A percentile compares a stretch with the other conserved stretches of the same genome.
Evolutionary conservation across 2,329 filamentous ascomycete species (phyloP).

Genomic region (Penicillium sp.): DNA sequence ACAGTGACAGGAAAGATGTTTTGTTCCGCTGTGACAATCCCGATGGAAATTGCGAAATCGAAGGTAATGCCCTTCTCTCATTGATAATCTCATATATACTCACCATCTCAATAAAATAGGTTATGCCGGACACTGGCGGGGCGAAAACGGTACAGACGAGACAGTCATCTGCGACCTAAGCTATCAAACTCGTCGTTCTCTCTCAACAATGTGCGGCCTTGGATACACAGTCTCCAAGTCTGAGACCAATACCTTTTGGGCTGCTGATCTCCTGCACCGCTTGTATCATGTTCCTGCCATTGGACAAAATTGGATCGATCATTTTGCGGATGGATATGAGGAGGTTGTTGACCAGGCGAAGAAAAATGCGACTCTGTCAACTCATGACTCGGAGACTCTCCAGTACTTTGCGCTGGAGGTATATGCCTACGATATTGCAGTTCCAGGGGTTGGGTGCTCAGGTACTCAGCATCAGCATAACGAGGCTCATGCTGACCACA

Average conservation of each 20-base stretch:
- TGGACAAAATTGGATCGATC: constrained; percentile 60
- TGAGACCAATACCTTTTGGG: constrained; percentile 63
- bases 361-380: constrained; percentile 50
- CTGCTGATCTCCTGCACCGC: constrained; percentile 65
- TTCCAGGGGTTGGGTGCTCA: constrained; percentile 62
- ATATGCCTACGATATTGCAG: constrained; percentile 64
- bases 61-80: constrained; percentile 39
- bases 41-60: constrained; percentile 60
- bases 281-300: constrained; percentile 63
- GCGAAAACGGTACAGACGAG: constrained; percentile 62
- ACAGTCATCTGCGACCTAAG: constrained; percentile 69
- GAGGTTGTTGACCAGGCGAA: constrained; percentile 55
- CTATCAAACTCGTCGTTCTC: constrained; percentile 56
- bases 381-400: constrained; percentile 60
- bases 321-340: constrained; percentile 61
- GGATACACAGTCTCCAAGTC: constrained; percentile 62
- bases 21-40: constrained; percentile 68
- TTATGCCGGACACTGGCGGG: constrained; percentile 69
- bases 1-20: constrained; percentile 56
- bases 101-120: constrained; percentile 40
- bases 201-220: constrained; percentile 60
- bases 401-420: constrained; percentile 68
- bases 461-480: constrained; percentile 38
- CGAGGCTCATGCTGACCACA: neutral
- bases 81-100: neutral